These are phyloP conservation scores for Penicillium paneum DNA, from an alignment of 2,329 filamentous ascomycete genomes.

Conservation along the genomic window DNA sequence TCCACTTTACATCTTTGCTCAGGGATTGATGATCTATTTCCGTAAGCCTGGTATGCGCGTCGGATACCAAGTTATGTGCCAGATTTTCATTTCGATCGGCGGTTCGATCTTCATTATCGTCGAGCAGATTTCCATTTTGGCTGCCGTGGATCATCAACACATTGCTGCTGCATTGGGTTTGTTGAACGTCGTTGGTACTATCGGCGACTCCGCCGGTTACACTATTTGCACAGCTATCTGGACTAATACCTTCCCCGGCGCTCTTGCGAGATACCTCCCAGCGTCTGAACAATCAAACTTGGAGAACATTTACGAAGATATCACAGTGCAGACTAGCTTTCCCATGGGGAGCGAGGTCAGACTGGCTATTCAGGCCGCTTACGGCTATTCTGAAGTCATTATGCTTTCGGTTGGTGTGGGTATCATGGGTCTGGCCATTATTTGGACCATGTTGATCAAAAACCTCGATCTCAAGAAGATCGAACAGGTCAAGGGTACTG, in stretches of 20 bases:
- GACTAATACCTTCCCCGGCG: constrained; percentile 53
- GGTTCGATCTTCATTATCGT: constrained; percentile 52
- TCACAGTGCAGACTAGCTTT: constrained; percentile 43
- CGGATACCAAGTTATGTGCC: constrained; percentile 55
- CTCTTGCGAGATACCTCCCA: constrained; percentile 49
- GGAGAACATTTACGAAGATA: constrained; percentile 45
- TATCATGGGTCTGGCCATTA: constrained; percentile 43
- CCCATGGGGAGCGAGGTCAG: constrained; percentile 50
- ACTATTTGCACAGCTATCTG: constrained; percentile 60
- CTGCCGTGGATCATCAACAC: constrained; percentile 53
- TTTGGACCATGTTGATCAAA: constrained; percentile 47
- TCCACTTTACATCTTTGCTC: constrained; percentile 51
- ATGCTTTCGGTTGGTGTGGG: constrained; percentile 52
- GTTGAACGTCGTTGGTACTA: constrained; percentile 52
- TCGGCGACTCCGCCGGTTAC: constrained; percentile 54
- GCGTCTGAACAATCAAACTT: constrained; percentile 26
- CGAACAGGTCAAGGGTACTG: constrained; percentile 48
- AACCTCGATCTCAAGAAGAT: constrained; percentile 51
- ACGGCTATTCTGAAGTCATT: constrained; percentile 50
- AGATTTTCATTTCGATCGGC: constrained; percentile 56
- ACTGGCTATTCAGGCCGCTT: constrained; percentile 58
- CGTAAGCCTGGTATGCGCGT: constrained; percentile 46
- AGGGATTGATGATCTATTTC: constrained; percentile 57
- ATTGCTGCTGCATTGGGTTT: constrained; percentile 56
- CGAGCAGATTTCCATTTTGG: constrained; percentile 55